Evolutionary conservation across 495 filamentous ascomycete species (phyloP), one percentile per base, ranked within the genome.

Genomic region (Hapsidospora chrysogenum): DNA sequence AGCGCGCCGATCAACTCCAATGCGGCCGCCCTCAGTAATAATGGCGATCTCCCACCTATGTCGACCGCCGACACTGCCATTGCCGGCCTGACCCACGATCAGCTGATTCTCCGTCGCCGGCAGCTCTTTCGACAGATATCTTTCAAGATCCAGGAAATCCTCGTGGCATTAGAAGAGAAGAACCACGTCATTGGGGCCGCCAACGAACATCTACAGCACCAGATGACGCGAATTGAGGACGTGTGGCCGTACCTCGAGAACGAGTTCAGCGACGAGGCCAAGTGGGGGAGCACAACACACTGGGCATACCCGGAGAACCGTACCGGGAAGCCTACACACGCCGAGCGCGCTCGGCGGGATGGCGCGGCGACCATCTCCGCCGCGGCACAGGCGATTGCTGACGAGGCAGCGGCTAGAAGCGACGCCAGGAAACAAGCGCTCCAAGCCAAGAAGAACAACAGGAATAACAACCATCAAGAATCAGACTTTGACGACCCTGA

Each of bases 301-400:
- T 99, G 89, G 89, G 89, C 89, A 35, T 96, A 95, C 57, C 74
- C 73, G 7, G 86, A 94, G 42, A 87, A 92, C 36, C 70, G 75
- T 45, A 60, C 71, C 15, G 78, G 78, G 46, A 66, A 73, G 41
- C 57, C 68, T 9, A 54, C 60, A 31, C 62, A 68, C 20, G 72
- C 70, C 3, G 81, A 86, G 46, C 66, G 78, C 15, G 74, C 76
- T 15, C 71, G 82, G 31, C 70, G 87, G 32, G 85, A 92, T 41
- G 79, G 73, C 17, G 78, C 77, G 2, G 68, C 76, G 17, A 65
- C 76, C 33, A 65, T 76, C 9, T 76, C 77, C 1, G 72, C 72
- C 5, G 74, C 78, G 6, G 73, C 72, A 29, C 75, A 77, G 42
- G 61, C 77, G 19, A 67, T 84, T 28, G 82, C 87, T 36, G 76